These are phyloP conservation scores for Backusella australiensis DNA, from an alignment of 192 early-diverging fungal genomes.

Conservation along the genomic window DNA sequence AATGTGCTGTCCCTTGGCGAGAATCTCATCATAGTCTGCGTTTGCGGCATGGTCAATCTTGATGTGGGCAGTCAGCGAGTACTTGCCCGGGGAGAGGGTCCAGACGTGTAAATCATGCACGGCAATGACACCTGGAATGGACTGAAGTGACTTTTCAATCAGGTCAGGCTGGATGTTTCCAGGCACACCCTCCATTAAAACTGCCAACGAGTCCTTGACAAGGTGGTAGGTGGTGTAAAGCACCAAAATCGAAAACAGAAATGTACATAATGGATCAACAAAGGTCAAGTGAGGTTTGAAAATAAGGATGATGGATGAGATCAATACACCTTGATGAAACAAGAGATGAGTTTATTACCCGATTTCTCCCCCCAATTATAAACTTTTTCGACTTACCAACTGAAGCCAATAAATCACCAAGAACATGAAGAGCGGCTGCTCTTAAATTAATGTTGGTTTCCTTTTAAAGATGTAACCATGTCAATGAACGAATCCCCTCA, in stretches of 20 bases:
- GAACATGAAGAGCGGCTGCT: conserved; percentile 75
- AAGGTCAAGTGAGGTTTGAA: conserved; percentile 55
- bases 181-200: conserved; percentile 76
- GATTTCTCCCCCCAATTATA: too few relatives aligned
- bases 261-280: conserved; percentile 82
- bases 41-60: conserved; percentile 28
- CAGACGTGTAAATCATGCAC: conserved; percentile 60
- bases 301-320: conserved; percentile 67
- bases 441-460: conserved; percentile 64
- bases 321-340: conserved; percentile 54
- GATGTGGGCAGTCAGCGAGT: conserved; percentile 35
- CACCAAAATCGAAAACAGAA: conserved; percentile 76
- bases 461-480: background rate
- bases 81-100: conserved; percentile 54
- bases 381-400: conserved; percentile 39
- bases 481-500: background rate
- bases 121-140: conserved; percentile 44
- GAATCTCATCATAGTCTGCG: conserved; percentile 44
- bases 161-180: conserved; percentile 46
- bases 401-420: conserved; percentile 79
- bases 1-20: conserved; percentile 47
- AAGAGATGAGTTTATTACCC: background rate
- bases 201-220: conserved; percentile 58
- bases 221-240: conserved; percentile 66
- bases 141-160: conserved; percentile 37